These are phyloP conservation scores for Bombardia bombarda DNA, from an alignment of 495 filamentous ascomycete genomes.

Conservation along the genomic window DNA sequence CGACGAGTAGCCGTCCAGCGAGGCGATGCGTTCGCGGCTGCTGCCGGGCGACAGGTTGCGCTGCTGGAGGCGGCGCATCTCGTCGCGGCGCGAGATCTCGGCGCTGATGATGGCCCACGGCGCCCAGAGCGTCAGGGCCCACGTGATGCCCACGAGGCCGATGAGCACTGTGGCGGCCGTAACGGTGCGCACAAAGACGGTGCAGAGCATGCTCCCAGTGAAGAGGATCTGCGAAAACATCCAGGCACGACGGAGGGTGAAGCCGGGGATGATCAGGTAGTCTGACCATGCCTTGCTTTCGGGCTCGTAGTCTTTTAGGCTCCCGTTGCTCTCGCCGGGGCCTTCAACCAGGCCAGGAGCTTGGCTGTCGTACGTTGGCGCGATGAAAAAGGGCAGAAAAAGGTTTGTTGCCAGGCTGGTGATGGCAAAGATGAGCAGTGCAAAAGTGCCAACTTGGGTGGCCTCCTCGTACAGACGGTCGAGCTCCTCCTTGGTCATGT, in stretches of 20 bases:
- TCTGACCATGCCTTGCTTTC: slow-evolving; percentile 37
- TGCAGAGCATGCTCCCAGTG: slow-evolving; percentile 67
- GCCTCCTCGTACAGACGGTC: slow-evolving; percentile 72
- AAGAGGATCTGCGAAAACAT: slow-evolving; percentile 74
- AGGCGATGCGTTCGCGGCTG: slow-evolving; percentile 11
- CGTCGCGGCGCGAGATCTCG: slow-evolving; percentile 74
- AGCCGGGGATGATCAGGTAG: slow-evolving; percentile 60
- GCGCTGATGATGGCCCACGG: slow-evolving; percentile 87
- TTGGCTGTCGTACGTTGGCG: slow-evolving; percentile 58
- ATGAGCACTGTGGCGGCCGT: slow-evolving; percentile 64
- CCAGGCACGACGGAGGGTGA: slow-evolving; percentile 84
- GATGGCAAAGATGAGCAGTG: slow-evolving; percentile 78
- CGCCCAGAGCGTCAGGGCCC: slow-evolving; percentile 86
- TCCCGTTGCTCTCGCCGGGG: slow-evolving; percentile 9
- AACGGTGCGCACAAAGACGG: slow-evolving; percentile 63
- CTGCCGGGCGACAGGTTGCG: slow-evolving; percentile 11
- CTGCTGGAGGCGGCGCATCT: slow-evolving; percentile 46
- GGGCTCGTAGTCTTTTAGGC: slow-evolving; percentile 22
- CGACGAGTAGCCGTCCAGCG: slow-evolving; percentile 22
- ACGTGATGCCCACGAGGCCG: slow-evolving; percentile 72
- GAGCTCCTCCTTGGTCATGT: slow-evolving; percentile 66
- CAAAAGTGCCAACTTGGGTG: slow-evolving; percentile 75
- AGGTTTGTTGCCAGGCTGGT: slow-evolving; percentile 72
- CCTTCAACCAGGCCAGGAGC: slow-evolving; percentile 9
- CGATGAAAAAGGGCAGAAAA: slow-evolving; percentile 72